Base-by-base conservation (phyloP, 768 basidiomycete genomes). In the Serpula lacrymans region DNA sequence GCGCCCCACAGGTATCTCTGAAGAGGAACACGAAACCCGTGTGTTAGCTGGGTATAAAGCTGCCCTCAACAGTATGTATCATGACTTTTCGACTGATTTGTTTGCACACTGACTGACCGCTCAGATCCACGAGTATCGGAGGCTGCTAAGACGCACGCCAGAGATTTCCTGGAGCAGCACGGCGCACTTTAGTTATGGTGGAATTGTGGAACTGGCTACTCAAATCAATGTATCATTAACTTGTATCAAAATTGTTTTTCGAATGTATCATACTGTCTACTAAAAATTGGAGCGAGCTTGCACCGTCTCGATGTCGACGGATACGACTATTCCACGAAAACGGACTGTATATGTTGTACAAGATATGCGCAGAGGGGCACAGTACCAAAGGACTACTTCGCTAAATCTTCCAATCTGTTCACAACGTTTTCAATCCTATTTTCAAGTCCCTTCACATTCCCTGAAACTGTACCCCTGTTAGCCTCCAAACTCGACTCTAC, bases 401-500 rank as follows among this genome's bases (percentile, higher is more conserved):
- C 32, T 13, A 71, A 49, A 10, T 57, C 62, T 18, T 68, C 71
- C 41, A 81, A 41, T 44, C 74, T 65, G 37, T 42, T 62, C 37
- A 73, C 59, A 23, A 84, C 51, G 3, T 58, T 64, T 11, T 72
- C 71, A 38, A 82, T 72, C 44, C 79, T 66, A 21, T 64, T 64
- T 45, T 90, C 86, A 2, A 96, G 68, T 13, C 81, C 80, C 3
- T 67, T 60, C 20, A 92, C 81, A 53, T 97, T 94, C 5, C 74
- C 75, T 51, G 78, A 79, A 10, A 90, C 80, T 11, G 84, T 77
- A 4, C 54, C 62, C 39, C 79, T 72, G 55, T 95, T 95, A 42
- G 80, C 82, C 37, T 77, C 71, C 33, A 97, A 53, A 51, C 89
- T 94, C 37, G 64, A 65, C 61, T 95, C 87, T 5, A 98, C 77